Base-by-base conservation (phyloP, 176 grass and related monocot genomes). In the Musa schizocarpa region DNA sequence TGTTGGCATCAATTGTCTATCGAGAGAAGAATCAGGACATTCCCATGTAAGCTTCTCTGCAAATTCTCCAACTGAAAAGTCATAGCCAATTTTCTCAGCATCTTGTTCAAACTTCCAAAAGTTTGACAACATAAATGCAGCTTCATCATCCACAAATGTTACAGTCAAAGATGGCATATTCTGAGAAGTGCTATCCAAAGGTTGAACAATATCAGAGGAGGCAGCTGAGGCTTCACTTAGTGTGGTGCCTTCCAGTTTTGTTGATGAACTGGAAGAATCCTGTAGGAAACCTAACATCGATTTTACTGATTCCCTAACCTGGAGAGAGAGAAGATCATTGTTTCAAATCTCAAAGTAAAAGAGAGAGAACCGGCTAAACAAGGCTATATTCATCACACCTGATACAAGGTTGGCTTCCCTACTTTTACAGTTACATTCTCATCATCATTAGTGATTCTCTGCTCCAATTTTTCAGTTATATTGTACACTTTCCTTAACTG, bases 1-100 rank as follows among this genome's bases (percentile, higher is more conserved):
- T 34, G 84, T 58, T 49, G 79, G 69, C 59, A 80, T 71, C 71
- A 83, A 48, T 53, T 83, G 89, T 72, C 69, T 92, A 52, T 89
- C 90, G 53, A 92, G 76, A 75, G 90, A 92, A 87, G 86, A 93
- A 91, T 98, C 90, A 81, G 90, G 85, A 79, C 92, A 86, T 56
- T 98, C 94, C 94, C 94, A 98, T 48, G 91, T 72, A 65, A 93
- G 79, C 59, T 82, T 93, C 55, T 91, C 92, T 25, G 81, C 76
- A 85, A 78, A 85, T 85, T 80, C 88, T 75, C 79, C 81, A 1
- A 73, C 53, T 82, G 68, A 76, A 54, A 73, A 86, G 51, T 84
- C 82, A 72, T 77, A 72, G 19, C 69, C 29, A 68, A 65, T 62
- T 70, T 85, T 80, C 57, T 85, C 87, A 65, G 77, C 78, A 79